Evolutionary conservation across 768 basidiomycete species (phyloP).

Genomic region (Kwoniella sp.): DNA sequence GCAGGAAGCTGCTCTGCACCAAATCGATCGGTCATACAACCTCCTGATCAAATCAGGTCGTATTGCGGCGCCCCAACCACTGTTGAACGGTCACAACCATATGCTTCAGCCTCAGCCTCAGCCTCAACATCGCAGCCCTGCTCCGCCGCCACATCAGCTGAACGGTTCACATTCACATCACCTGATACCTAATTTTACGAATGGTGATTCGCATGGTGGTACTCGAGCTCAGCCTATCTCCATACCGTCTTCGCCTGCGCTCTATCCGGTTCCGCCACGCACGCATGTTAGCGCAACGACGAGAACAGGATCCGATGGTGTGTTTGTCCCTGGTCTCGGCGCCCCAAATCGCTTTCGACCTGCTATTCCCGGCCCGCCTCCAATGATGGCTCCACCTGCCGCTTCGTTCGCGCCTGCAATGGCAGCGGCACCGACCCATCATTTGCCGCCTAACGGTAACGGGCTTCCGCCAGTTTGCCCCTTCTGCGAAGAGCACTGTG

Average conservation of each 20-base stretch:
- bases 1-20: neutral
- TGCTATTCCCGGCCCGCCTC: too few relatives aligned
- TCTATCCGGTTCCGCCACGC: too few relatives aligned
- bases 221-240: neutral
- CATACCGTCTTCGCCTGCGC: neutral
- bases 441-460: neutral
- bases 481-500: slow-evolving; percentile 20
- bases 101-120: neutral
- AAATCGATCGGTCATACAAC: neutral
- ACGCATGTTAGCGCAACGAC: too few relatives aligned
- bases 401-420: neutral
- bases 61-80: neutral
- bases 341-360: too few relatives aligned
- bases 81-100: neutral
- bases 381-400: too few relatives aligned
- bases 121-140: neutral
- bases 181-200: neutral
- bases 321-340: too few relatives aligned
- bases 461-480: slow-evolving; percentile 5
- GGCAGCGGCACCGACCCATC: neutral
- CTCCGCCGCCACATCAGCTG: neutral
- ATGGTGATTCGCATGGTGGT: slow-evolving; percentile 1
- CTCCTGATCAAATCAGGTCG: neutral
- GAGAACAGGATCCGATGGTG: too few relatives aligned
- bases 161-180: neutral